phyloP scores from a whole-genome alignment of 2,329 filamentous ascomycete genomes.

The Colletotrichum sansevieriae region DNA sequence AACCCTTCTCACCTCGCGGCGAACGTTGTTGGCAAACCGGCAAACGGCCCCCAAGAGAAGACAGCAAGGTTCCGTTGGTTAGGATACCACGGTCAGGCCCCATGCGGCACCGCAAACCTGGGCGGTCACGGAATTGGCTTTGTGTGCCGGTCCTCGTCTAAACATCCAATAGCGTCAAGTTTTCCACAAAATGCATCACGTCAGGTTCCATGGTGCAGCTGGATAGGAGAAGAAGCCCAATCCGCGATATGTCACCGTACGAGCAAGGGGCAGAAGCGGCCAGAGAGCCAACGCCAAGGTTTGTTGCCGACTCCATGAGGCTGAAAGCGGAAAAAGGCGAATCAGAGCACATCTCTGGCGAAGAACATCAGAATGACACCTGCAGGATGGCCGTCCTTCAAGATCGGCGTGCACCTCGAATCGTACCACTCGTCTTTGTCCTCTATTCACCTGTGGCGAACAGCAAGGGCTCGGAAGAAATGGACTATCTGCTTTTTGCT shows the following conservation, averaged over 20 bases:
- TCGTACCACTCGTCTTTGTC: conserved; percentile 9
- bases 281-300: conserved; percentile 4
- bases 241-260: not conserved
- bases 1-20: conserved; percentile 5
- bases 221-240: conserved; percentile 9
- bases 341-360: conserved; percentile 2
- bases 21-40: not conserved
- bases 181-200: not conserved
- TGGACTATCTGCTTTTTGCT: not conserved
- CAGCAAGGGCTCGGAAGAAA: not conserved
- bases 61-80: not conserved
- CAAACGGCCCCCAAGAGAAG: not conserved
- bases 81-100: not conserved
- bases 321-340: conserved; percentile 6
- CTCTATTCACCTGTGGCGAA: not conserved
- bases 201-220: not conserved
- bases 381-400: not conserved
- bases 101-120: not conserved
- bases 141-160: conserved; percentile 2
- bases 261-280: conserved; percentile 3
- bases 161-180: not conserved
- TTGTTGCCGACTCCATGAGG: not conserved
- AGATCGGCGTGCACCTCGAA: not conserved
- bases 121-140: not conserved
- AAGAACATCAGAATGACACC: conserved; percentile 1